Evolutionary conservation across 2,329 filamentous ascomycete species (phyloP), one percentile per base, ranked within the genome.

Genomic region (Scedosporium boydii): DNA sequence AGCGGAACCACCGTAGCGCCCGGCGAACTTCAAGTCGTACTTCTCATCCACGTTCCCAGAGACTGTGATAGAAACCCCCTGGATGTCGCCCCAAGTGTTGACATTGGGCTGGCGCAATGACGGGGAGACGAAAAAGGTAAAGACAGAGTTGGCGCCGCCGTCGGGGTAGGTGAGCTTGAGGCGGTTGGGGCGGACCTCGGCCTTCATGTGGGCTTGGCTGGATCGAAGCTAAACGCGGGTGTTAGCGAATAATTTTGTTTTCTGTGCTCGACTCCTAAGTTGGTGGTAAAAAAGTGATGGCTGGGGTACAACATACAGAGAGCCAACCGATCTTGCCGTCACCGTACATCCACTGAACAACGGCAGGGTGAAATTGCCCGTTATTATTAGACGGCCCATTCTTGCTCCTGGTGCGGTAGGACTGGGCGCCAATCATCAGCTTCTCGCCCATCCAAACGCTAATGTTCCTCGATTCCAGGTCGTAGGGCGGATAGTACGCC

Each of bases 351-450:
- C 85, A 87, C 67, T 87, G 85, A 0, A 83, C 77, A 5, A 87
- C 80, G 0, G 82, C 81, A 0, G 85, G 85, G 63, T 82, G 86
- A 70, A 85, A 87, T 0, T 80, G 77, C 6, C 70, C 75, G 4
- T 77, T 77, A 53, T 80, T 82, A 59, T 76, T 76, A 1, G 78
- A 75, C 4, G 81, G 79, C 0, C 85, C 85, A 9, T 84, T 85
- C 5, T 86, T 70, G 1, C 78, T 77, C 51, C 76, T 80, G 69
- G 87, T 79, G 12, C 80, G 76, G 66, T 84, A 85, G 0, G 82
- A 81, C 67, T 85, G 80, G 0, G 81, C 82, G 44, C 85, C 85
- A 64, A 88, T 86, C 7, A 80, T 85, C 10, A 87, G 72, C 26
- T 81, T 78, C 3, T 77, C 70, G 0, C 80, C 80, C 0, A 87